phyloP scores from a whole-genome alignment of 306 rosid species.

The Dalbergia oliveri region DNA sequence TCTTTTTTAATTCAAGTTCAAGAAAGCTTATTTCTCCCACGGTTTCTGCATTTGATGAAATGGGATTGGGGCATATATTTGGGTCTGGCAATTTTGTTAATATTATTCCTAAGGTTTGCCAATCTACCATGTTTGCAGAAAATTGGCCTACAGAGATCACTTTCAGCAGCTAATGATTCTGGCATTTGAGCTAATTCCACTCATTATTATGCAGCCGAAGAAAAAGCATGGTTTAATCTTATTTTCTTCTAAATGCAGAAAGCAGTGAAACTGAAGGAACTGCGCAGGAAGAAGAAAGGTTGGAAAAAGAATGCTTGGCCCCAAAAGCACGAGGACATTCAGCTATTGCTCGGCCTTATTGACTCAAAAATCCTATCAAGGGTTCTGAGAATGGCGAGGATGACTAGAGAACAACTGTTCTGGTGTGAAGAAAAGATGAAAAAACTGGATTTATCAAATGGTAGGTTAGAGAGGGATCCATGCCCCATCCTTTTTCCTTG shows the following conservation, averaged over 20 bases:
- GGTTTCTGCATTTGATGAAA: too few relatives aligned
- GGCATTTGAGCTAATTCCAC: background rate
- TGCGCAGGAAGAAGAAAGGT: conserved; percentile 73
- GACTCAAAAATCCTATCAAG: conserved; percentile 74
- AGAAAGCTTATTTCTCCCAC: too few relatives aligned
- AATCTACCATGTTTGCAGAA: background rate
- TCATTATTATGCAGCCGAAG: background rate
- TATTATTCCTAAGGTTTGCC: background rate
- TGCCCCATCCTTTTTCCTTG: conserved; percentile 89
- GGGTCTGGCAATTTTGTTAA: background rate
- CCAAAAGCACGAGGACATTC: conserved; percentile 72
- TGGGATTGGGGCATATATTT: background rate
- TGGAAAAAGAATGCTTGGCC: conserved; percentile 86
- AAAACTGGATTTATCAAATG: conserved; percentile 67
- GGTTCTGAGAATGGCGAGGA: conserved; percentile 74
- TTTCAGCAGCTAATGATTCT: background rate
- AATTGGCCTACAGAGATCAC: background rate
- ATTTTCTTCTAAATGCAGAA: conserved; percentile 64
- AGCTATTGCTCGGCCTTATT: conserved; percentile 72
- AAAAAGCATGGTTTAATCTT: background rate
- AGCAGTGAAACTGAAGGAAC: conserved; percentile 74
- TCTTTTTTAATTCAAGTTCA: too few relatives aligned
- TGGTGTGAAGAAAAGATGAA: conserved; percentile 98
- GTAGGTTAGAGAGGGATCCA: conserved; percentile 83
- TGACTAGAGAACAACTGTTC: conserved; percentile 75